Evolutionary conservation across 306 rosid species (phyloP).

Genomic region (Trifolium dubium): DNA sequence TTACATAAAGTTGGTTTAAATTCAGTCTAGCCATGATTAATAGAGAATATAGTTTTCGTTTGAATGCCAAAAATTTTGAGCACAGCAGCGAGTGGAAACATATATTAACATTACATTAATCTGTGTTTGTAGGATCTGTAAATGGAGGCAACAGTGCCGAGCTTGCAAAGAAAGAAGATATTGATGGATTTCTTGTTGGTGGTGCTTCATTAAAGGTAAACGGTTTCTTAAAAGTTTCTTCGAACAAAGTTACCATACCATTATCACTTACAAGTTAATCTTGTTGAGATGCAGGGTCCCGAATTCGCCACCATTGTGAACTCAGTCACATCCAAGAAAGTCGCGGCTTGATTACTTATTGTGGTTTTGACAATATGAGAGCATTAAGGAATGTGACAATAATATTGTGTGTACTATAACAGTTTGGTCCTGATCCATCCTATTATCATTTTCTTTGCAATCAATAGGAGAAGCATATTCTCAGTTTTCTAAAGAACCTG

Average conservation of each 20-base stretch:
- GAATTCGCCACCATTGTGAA: conserved; percentile 88
- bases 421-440: conserved; percentile 41
- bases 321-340: conserved; percentile 92
- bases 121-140: conserved; percentile 73
- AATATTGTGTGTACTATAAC: conserved; percentile 33
- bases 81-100: background rate
- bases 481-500: conserved; percentile 51
- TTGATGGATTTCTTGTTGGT: conserved; percentile 97
- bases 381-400: conserved; percentile 42
- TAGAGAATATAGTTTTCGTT: conserved; percentile 14
- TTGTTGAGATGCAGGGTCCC: conserved; percentile 70
- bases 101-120: conserved; percentile 17
- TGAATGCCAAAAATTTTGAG: background rate
- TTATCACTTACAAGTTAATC: conserved; percentile 30
- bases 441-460: conserved; percentile 25
- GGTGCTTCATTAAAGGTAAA: conserved; percentile 96
- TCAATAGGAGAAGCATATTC: conserved; percentile 36
- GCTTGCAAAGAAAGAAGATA: conserved; percentile 94
- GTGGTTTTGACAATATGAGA: conserved; percentile 45
- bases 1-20: conserved; percentile 19
- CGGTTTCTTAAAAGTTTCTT: conserved; percentile 45
- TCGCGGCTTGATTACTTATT: conserved; percentile 66
- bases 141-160: conserved; percentile 89
- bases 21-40: background rate
- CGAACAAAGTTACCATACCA: background rate